A percentile compares a stretch with the other conserved stretches of the same genome.
Conservation (phyloP, 2,329 filamentous ascomycete genomes). For the Monosporascus sp. region DNA sequence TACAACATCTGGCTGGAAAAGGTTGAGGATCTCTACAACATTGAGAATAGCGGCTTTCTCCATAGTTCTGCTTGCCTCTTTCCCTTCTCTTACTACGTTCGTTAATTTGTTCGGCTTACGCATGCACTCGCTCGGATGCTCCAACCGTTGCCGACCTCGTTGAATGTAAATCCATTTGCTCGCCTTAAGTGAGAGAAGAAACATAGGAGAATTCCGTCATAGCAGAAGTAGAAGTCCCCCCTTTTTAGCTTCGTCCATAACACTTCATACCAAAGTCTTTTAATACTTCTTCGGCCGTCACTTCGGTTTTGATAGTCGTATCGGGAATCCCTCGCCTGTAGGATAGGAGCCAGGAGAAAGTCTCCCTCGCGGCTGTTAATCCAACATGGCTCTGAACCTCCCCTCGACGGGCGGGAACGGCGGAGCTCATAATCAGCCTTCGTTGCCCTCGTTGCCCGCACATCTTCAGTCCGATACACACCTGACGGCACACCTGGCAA, state of each 20-base stretch:
- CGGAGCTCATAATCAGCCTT: constrained; percentile 73
- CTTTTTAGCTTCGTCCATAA: not conserved
- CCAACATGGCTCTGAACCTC: constrained; percentile 57
- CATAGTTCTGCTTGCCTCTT: not conserved
- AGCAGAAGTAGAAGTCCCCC: not conserved
- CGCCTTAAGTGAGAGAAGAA: not conserved
- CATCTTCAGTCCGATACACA: constrained; percentile 76
- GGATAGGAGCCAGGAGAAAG: constrained; percentile 18
- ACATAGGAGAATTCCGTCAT: not conserved
- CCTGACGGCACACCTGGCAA: constrained; percentile 76
- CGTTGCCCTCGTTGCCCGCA: constrained; percentile 79
- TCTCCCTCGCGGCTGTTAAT: constrained; percentile 21
- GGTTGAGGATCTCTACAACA: not conserved
- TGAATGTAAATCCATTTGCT: not conserved
- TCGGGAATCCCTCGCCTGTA: constrained; percentile 6
- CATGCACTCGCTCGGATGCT: not conserved
- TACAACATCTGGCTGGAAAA: not conserved
- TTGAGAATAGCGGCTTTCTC: not conserved
- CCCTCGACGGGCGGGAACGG: constrained; percentile 45
- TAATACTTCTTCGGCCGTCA: not conserved
- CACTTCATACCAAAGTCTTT: not conserved
- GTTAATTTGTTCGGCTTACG: not conserved
- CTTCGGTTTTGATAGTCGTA: constrained; percentile 7
- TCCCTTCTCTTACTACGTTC: not conserved
- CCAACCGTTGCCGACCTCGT: not conserved